phyloP scores from a whole-genome alignment of 164 flowering plant species.

The Aristolochia californica region DNA sequence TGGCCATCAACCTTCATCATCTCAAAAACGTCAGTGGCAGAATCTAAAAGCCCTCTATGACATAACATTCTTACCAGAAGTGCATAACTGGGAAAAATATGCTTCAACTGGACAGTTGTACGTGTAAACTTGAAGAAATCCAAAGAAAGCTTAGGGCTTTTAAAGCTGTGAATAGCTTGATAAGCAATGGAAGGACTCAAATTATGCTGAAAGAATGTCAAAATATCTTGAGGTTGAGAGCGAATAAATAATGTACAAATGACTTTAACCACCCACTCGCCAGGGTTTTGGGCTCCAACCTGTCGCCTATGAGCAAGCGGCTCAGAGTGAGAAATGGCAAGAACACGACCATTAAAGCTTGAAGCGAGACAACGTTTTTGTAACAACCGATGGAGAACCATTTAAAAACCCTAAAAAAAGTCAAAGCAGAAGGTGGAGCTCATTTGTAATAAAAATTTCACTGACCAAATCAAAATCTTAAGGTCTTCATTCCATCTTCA shows the following conservation, averaged over 20 bases:
- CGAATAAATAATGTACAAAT: conserved; percentile 12
- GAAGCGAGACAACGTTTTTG: too few species aligned
- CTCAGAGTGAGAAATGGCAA: too few species aligned
- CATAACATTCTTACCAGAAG: conserved; percentile 44
- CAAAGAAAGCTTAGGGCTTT: conserved; percentile 29
- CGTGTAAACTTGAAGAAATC: conserved; percentile 43
- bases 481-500: too few species aligned
- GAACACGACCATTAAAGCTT: too few species aligned
- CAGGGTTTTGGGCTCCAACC: not conserved
- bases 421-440: too few species aligned
- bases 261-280: conserved; percentile 25
- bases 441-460: too few species aligned
- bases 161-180: conserved; percentile 32
- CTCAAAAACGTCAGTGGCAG: conserved; percentile 35
- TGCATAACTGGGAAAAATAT: conserved; percentile 33
- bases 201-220: conserved; percentile 21
- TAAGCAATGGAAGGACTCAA: conserved; percentile 43
- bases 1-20: conserved; percentile 51
- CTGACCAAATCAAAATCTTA: too few species aligned
- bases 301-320: too few species aligned
- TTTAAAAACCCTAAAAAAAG: too few species aligned
- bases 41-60: conserved; percentile 34
- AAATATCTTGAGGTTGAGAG: not conserved
- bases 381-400: too few species aligned
- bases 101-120: conserved; percentile 26